Evolutionary conservation across 164 flowering plant species (phyloP).

Genomic region (Umbilicus rupestris): DNA sequence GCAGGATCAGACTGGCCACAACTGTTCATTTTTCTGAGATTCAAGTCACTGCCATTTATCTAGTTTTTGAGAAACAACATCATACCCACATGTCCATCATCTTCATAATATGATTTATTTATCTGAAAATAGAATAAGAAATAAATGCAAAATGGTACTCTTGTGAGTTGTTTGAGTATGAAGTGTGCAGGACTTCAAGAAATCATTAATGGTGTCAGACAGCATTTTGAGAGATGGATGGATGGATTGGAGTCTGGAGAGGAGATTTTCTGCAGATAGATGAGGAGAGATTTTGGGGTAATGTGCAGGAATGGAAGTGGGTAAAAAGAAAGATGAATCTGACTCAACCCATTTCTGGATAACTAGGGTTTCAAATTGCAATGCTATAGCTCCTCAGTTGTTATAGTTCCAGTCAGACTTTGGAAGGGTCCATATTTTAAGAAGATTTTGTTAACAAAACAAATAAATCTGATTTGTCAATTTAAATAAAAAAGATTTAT

Average conservation of each 20-base stretch:
- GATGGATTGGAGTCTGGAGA: not conserved
- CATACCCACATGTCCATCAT: not conserved
- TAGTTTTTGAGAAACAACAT: not conserved
- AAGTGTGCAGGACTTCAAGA: not conserved
- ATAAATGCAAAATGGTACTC: not conserved
- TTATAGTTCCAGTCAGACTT: not conserved
- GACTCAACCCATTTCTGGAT: not conserved
- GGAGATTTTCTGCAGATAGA: not conserved
- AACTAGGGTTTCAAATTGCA: slow-evolving; percentile 1
- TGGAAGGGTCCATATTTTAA: not conserved
- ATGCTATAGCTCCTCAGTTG: not conserved
- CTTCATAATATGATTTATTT: not conserved
- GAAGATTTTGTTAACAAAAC: no score
- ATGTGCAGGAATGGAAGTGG: not conserved
- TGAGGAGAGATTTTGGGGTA: slow-evolving; percentile 1
- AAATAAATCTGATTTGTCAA: no score
- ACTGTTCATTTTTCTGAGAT: not conserved
- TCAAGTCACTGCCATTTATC: not conserved
- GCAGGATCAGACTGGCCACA: no score
- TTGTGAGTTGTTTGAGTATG: slow-evolving; percentile 1
- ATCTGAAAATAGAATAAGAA: not conserved
- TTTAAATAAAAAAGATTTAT: no score
- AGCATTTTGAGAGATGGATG: not conserved
- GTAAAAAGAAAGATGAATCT: slow-evolving; percentile 6
- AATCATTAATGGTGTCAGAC: not conserved